Conservation (phyloP, 768 basidiomycete genomes). For the Daedaleopsis sinensis region DNA sequence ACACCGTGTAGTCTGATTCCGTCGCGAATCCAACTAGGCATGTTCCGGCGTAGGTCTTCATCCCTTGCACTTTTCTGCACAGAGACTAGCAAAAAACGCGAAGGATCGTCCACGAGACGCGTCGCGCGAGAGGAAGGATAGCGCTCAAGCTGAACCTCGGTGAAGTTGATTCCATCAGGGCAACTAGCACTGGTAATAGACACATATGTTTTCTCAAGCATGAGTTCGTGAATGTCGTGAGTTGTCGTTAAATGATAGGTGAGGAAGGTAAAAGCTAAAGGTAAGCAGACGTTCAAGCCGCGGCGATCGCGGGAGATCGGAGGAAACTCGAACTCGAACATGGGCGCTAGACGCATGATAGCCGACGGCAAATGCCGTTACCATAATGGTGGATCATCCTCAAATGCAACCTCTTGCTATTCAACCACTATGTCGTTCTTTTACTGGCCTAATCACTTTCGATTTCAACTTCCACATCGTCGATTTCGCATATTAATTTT, state of each 20-base stretch:
- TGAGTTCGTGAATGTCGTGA: background rate
- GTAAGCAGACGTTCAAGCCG: too few species aligned
- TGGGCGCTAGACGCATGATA: too few species aligned
- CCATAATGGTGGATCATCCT: too few species aligned
- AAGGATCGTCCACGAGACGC: conserved; percentile 19
- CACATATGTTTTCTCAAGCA: background rate
- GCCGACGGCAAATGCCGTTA: too few species aligned
- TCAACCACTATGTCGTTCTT: too few species aligned
- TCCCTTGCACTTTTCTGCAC: conserved; percentile 2
- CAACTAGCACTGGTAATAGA: conserved; percentile 4
- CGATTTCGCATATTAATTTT: too few species aligned
- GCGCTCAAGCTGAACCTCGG: conserved; percentile 2
- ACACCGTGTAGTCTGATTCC: conserved; percentile 7
- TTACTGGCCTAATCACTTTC: too few species aligned
- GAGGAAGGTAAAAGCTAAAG: background rate
- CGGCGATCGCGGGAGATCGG: too few species aligned
- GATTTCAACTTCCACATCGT: too few species aligned
- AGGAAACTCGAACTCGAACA: too few species aligned
- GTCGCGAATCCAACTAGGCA: conserved; percentile 9
- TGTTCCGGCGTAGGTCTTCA: background rate
- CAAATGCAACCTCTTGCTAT: too few species aligned
- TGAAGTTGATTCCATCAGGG: conserved; percentile 5
- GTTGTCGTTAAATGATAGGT: background rate
- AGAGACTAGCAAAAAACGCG: conserved; percentile 19
- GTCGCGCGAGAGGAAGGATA: conserved; percentile 19